Conservation (phyloP, 306 rosid genomes). For the Parietaria judaica region DNA sequence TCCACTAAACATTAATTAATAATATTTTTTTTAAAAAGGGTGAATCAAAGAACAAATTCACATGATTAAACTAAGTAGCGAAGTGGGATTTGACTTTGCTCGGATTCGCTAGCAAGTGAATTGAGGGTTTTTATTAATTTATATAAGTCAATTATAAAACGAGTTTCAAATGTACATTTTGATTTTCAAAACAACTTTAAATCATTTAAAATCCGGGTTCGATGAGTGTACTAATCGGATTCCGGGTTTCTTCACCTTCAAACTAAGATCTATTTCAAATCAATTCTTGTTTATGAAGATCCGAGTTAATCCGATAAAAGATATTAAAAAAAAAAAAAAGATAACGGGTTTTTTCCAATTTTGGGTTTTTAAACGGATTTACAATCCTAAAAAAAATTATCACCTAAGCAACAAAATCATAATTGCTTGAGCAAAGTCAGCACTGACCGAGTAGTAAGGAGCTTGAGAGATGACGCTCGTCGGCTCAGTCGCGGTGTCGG, state of each 20-base stretch:
- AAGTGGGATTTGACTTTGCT: constrained; percentile 17
- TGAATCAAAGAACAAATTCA: constrained; percentile 11
- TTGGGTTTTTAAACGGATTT: background rate
- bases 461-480: constrained; percentile 55
- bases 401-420: constrained; percentile 17
- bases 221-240: too few relatives aligned
- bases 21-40: constrained; percentile 8
- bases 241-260: too few relatives aligned
- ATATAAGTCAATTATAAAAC: too few relatives aligned
- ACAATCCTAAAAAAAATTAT: background rate
- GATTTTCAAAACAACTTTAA: too few relatives aligned
- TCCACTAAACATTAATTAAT: constrained; percentile 12
- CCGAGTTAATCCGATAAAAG: too few relatives aligned
- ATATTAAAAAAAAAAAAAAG: too few relatives aligned
- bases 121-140: too few relatives aligned
- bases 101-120: constrained; percentile 16
- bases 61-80: constrained; percentile 3
- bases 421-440: background rate
- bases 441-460: constrained; percentile 80
- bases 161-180: too few relatives aligned
- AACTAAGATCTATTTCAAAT: too few relatives aligned
- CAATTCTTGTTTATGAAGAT: too few relatives aligned
- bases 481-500: constrained; percentile 37
- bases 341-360: background rate
- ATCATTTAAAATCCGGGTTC: too few relatives aligned